Percentiles rank a stretch among this genome's conserved stretches.
Evolutionary conservation across 306 rosid species (phyloP).

Genomic region (Citrullus mucosospermus): DNA sequence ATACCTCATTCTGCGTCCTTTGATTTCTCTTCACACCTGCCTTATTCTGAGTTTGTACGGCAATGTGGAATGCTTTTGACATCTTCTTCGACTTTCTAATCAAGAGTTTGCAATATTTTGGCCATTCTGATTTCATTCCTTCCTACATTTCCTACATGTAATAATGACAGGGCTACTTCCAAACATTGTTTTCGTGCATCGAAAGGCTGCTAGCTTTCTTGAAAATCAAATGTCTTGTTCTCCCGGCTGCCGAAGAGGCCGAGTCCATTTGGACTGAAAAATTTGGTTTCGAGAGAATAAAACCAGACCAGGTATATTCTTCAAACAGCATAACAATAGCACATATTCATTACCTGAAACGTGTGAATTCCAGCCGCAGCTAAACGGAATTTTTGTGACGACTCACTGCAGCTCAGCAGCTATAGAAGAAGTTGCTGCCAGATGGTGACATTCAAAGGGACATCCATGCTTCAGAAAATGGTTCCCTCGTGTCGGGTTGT

Average conservation of each 20-base stretch:
- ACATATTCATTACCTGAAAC: neutral
- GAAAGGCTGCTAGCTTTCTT: conserved; percentile 73
- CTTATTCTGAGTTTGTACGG: neutral
- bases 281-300: conserved; percentile 67
- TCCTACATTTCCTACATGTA: neutral
- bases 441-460: conserved; percentile 82
- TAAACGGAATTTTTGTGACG: neutral
- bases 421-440: conserved; percentile 66
- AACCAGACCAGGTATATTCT: conserved; percentile 61
- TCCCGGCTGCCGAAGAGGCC: conserved; percentile 94
- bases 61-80: neutral
- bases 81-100: neutral
- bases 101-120: neutral
- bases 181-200: conserved; percentile 71
- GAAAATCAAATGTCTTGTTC: conserved; percentile 64
- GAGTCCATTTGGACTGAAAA: conserved; percentile 80
- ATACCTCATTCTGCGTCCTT: neutral
- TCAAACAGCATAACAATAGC: neutral
- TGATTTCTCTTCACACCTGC: neutral
- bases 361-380: neutral
- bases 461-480: conserved; percentile 73
- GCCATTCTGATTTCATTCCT: neutral
- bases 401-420: conserved; percentile 47
- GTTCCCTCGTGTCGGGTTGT: conserved; percentile 51
- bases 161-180: conserved; percentile 78